Evolutionary conservation across 768 basidiomycete genomes (phyloP), one percentile per base, ranked within the genome.

Genomic region (Strobilomyces dryophilus): DNA sequence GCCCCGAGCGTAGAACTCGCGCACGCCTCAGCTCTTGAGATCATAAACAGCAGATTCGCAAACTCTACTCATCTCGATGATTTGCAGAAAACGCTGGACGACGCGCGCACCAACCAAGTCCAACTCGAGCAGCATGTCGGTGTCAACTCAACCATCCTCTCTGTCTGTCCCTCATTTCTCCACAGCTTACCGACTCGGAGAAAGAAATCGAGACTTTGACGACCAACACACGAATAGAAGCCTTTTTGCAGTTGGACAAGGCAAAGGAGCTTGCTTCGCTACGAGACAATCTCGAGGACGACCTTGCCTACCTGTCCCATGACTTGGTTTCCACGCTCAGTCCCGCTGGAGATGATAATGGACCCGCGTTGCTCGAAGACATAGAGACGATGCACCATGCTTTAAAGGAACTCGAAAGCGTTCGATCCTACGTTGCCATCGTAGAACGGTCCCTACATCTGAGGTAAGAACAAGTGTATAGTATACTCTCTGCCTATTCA

Each of bases 311-410:
- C 53, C 71, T 95, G 27, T 80, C 82, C 5, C 71, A 76, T 47
- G 81, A 86, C 47, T 74, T 95, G 39, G 74, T 82, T 45, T 86
- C 85, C 1, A 74, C 79, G 3, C 58, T 81, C 27, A 59, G 60
- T 43, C 67, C 61, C 24, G 73, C 74, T 11, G 77, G 75, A 14
- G 76, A 73, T 41, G 75, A 77, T 10, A 71, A 66, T n/a, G 60
- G 70, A 40, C 74, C 84, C 4, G 91, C 86, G 0, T 71, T 98
- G 5, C 74, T 95, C 10, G 88, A 93, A 67, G 87, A 90, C 42
- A 75, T 98, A 54, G 90, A 95, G 64, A 79, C 76, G 0, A 70
- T 95, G 57, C 91, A 95, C 62, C 76, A 83, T 43, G 83, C 80
- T 62, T 62, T 95, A 61, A 85, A 83, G 65, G 86, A 92, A 62